Evolutionary conservation across 495 filamentous ascomycete genomes (phyloP), one percentile per base, ranked within the genome.

Genomic region (Acidomyces sp.): DNA sequence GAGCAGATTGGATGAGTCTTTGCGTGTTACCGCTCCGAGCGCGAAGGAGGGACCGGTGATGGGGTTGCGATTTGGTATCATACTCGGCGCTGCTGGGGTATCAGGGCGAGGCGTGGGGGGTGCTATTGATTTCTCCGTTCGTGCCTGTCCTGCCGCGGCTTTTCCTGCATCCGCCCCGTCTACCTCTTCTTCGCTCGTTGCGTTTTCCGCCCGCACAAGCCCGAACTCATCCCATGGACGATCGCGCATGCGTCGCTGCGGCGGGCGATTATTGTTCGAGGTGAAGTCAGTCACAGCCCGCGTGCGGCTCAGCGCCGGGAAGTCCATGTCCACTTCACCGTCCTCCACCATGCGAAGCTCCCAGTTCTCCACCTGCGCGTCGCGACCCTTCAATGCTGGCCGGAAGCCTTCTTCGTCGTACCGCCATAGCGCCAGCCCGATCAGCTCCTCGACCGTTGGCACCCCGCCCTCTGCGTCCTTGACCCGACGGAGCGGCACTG

Each of bases 191-290:
- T n/a, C n/a, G n/a, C n/a, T n/a, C n/a, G 26, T 13, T 87, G 80
- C 4, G 70, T 66, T 32, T 80, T 69, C 0, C 1, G 92, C 90
- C 54, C 83, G 74, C 2, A 87, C 82, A 2, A 97, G 65, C 7
- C 81, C 90, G 59, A 97, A 96, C 45, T 95, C 86, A 50, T 95
- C 92, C 57, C 83, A 94, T 2, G 84, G 75, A 45, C 82, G 86
- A 18, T 86, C 80, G 47, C 80, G 71, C 38, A 82, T 74, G 24
- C 86, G 66, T 23, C 76, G 70, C 43, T 86, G 70, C 26, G 70
- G 71, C 22, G 70, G 69, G 20, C 69, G 74, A 55, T 85, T 93
- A 55, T 94, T 94, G 38, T 85, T 87, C 5, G 87, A 90, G 0
- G 85, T 86, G 47, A 94, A 96, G 28, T 92, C 77, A 0, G 70